phyloP scores from a whole-genome alignment of 345 rosid species.

The Boechera stricta region DNA sequence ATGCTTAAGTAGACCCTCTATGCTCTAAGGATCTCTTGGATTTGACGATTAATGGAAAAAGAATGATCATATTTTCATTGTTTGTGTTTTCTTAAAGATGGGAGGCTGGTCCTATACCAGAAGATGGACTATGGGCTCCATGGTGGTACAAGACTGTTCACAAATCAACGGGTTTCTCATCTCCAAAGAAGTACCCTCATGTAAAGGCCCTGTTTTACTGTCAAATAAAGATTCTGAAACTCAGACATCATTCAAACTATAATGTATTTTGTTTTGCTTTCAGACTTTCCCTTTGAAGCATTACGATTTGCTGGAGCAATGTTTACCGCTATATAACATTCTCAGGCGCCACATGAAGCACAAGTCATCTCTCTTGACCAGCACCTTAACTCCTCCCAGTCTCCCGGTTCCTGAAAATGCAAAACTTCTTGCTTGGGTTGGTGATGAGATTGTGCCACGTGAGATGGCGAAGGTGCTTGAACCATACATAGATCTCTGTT shows the following conservation, averaged over 20 bases:
- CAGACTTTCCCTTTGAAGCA: constrained; percentile 74
- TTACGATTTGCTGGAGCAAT: constrained; percentile 79
- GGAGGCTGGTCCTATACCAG: constrained; percentile 84
- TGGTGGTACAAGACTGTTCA: constrained; percentile 84
- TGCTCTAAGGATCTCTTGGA: background rate
- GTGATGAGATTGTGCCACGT: constrained; percentile 85
- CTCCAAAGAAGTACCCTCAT: constrained; percentile 59
- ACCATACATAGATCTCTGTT: constrained; percentile 14
- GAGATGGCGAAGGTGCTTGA: constrained; percentile 82
- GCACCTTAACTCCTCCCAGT: constrained; percentile 61
- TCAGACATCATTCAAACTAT: constrained; percentile 18
- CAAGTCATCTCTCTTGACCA: constrained; percentile 52
- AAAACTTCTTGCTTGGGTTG: constrained; percentile 88
- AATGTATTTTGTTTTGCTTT: constrained; percentile 20
- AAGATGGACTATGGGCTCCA: constrained; percentile 87
- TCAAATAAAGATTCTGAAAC: background rate
- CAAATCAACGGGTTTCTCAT: constrained; percentile 60
- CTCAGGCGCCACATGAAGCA: constrained; percentile 62
- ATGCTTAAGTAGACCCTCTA: constrained; percentile 67
- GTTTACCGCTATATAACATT: constrained; percentile 79
- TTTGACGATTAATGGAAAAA: background rate
- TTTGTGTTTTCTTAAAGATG: constrained; percentile 56
- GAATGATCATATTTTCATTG: background rate
- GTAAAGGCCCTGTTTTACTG: constrained; percentile 44
- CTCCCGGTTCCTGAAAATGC: constrained; percentile 84